These are phyloP conservation scores for Cryphonectria parasitica DNA, from an alignment of 2,329 filamentous ascomycete species.

Conservation along the genomic window DNA sequence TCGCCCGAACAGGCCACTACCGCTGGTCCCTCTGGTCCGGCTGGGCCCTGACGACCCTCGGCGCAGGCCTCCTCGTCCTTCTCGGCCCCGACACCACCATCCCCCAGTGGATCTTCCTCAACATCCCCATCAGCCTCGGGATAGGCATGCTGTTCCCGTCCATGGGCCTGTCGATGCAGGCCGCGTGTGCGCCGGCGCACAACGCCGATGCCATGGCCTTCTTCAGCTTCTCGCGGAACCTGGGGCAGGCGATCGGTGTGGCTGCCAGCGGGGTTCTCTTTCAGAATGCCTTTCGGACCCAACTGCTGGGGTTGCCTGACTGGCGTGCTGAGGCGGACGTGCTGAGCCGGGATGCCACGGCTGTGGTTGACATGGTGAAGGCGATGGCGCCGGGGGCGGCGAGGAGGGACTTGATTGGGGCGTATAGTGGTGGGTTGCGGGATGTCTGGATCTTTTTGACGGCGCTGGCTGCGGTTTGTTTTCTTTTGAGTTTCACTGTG, in stretches of 20 bases:
- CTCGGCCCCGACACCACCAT: constrained; percentile 54
- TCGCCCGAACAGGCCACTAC: constrained; percentile 61
- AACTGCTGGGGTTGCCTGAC: constrained; percentile 51
- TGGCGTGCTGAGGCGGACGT: constrained; percentile 47
- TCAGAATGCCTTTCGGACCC: constrained; percentile 64
- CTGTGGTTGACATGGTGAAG: constrained; percentile 62
- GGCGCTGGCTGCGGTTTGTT: constrained; percentile 35
- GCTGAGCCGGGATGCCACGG: constrained; percentile 61
- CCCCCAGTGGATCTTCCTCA: constrained; percentile 62
- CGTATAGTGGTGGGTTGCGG: constrained; percentile 40
- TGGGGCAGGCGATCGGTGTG: constrained; percentile 69
- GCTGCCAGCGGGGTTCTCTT: constrained; percentile 71
- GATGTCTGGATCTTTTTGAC: constrained; percentile 41
- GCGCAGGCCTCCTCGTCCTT: constrained; percentile 58
- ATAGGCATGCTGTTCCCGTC: constrained; percentile 67
- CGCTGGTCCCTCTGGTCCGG: constrained; percentile 64
- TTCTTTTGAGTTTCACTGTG: constrained; percentile 36
- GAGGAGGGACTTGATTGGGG: constrained; percentile 37
- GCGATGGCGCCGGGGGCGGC: constrained; percentile 45
- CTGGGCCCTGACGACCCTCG: constrained; percentile 63
- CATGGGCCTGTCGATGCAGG: constrained; percentile 67
- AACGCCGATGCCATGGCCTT: constrained; percentile 64
- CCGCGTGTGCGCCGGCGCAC: constrained; percentile 50
- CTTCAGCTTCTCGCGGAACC: constrained; percentile 68
- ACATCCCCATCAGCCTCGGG: constrained; percentile 62